Percentiles rank a stretch among this genome's conserved stretches.
Conservation (phyloP, 805 yeast species). For the Metschnikowia matae region DNA sequence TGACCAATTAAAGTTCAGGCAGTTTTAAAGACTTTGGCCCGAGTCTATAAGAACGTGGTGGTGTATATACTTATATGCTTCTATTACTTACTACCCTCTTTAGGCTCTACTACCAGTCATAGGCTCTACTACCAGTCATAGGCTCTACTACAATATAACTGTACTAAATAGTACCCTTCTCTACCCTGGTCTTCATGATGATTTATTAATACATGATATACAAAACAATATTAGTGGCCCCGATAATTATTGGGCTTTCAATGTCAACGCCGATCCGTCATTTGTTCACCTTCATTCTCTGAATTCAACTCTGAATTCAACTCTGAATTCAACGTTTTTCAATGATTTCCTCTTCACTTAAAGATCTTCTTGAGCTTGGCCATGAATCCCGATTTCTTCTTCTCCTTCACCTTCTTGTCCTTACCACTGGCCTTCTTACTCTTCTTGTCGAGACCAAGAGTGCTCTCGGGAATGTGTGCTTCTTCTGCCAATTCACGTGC, state of each 20-base stretch:
- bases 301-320: too few relatives aligned
- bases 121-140: too few relatives aligned
- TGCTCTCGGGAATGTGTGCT: slow-evolving; percentile 20
- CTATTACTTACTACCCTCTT: too few relatives aligned
- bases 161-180: too few relatives aligned
- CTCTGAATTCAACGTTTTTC: too few relatives aligned
- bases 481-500: slow-evolving; percentile 33
- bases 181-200: neutral
- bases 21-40: too few relatives aligned
- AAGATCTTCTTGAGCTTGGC: slow-evolving; percentile 40
- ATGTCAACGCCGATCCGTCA: neutral
- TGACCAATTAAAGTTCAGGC: too few relatives aligned
- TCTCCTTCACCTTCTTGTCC: slow-evolving; percentile 15
- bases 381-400: slow-evolving; percentile 40
- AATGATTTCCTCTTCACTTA: slow-evolving; percentile 16
- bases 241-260: neutral
- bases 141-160: too few relatives aligned
- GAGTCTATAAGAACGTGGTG: too few relatives aligned
- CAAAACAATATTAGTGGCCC: slow-evolving; percentile 4
- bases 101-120: too few relatives aligned
- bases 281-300: too few relatives aligned
- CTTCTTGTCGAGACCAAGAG: slow-evolving; percentile 6
- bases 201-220: slow-evolving; percentile 3
- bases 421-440: slow-evolving; percentile 8
- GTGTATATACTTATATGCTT: too few relatives aligned